These are phyloP conservation scores for Ascosphaera apis DNA, from an alignment of 2,329 filamentous ascomycete genomes.

Conservation along the genomic window DNA sequence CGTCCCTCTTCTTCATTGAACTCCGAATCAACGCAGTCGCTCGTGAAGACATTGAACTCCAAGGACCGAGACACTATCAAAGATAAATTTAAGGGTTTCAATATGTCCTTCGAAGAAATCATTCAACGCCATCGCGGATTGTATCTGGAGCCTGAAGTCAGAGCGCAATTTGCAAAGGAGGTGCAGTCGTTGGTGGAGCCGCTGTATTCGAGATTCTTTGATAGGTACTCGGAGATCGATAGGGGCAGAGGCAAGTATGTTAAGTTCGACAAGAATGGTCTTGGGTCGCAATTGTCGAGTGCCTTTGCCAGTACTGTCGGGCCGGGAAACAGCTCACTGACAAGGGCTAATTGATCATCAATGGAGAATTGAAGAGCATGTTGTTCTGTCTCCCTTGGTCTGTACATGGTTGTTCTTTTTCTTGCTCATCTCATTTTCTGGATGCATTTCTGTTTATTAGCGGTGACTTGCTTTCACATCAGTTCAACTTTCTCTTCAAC, in stretches of 20 bases:
- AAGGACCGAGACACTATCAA: slow-evolving; percentile 96
- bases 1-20: neutral
- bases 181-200: slow-evolving; percentile 84
- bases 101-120: slow-evolving; percentile 72
- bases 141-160: slow-evolving; percentile 78
- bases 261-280: slow-evolving; percentile 76
- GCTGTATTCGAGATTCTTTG: slow-evolving; percentile 86
- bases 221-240: slow-evolving; percentile 90
- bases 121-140: slow-evolving; percentile 60
- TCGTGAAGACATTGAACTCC: slow-evolving; percentile 60
- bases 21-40: slow-evolving; percentile 11
- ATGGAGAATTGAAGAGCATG: neutral
- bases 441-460: no score
- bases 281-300: slow-evolving; percentile 37
- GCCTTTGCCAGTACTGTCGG: slow-evolving; percentile 13
- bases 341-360: neutral
- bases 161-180: slow-evolving; percentile 55
- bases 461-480: no score
- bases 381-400: no score
- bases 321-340: slow-evolving; percentile 2
- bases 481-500: no score
- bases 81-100: slow-evolving; percentile 84
- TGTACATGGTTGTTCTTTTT: neutral
- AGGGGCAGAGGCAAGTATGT: slow-evolving; percentile 97
- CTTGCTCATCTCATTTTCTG: neutral